Percentiles rank a stretch among this genome's conserved stretches.
These are phyloP conservation scores for Protomyces inouyei DNA, from an alignment of 1,139 yeast species.

Conservation along the genomic window DNA sequence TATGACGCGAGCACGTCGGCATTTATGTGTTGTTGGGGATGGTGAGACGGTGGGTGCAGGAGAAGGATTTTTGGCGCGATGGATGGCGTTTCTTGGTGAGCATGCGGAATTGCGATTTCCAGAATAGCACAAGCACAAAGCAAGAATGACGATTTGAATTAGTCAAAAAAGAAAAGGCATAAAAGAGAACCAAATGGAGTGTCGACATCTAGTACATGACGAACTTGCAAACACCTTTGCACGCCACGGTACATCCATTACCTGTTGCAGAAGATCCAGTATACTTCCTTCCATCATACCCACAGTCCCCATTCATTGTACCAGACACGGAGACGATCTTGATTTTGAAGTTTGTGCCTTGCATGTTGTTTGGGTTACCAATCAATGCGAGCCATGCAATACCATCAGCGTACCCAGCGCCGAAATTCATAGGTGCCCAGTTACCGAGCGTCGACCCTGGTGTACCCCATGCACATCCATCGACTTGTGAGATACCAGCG, in stretches of 20 bases:
- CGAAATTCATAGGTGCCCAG: slow-evolving; percentile 97
- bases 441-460: slow-evolving; percentile 79
- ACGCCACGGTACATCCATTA: slow-evolving; percentile 49
- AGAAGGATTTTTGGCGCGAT: slow-evolving; percentile 52
- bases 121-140: slow-evolving; percentile 36
- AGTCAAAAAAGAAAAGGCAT: slow-evolving; percentile 27
- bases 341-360: slow-evolving; percentile 75
- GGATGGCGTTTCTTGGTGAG: slow-evolving; percentile 71
- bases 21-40: slow-evolving; percentile 80
- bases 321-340: slow-evolving; percentile 73
- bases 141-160: too few relatives aligned
- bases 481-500: slow-evolving; percentile 83
- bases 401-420: slow-evolving; percentile 81
- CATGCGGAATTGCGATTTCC: slow-evolving; percentile 69
- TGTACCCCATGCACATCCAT: slow-evolving; percentile 92
- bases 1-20: slow-evolving; percentile 83
- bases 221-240: slow-evolving; percentile 3
- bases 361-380: slow-evolving; percentile 64
- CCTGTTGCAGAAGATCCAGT: slow-evolving; percentile 50
- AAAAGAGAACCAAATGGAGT: background rate
- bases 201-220: slow-evolving; percentile 6
- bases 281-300: slow-evolving; percentile 66
- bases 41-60: slow-evolving; percentile 54
- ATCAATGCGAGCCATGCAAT: slow-evolving; percentile 81
- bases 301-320: slow-evolving; percentile 68